These are phyloP conservation scores for Aspergillus ostianus DNA, from an alignment of 495 filamentous ascomycete species.

Conservation along the genomic window DNA sequence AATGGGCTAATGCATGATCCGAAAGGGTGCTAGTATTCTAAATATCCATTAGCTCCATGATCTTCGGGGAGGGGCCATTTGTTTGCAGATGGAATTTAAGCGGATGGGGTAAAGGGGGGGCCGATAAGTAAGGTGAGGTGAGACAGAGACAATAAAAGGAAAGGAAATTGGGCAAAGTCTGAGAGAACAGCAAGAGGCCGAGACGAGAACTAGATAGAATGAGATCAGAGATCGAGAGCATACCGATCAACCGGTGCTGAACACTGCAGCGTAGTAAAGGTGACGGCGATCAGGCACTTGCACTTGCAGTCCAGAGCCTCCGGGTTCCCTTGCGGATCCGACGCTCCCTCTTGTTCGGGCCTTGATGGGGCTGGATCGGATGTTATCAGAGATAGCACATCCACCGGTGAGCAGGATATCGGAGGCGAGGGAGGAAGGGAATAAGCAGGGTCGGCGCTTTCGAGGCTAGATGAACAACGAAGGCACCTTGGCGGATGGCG, in stretches of 20 bases:
- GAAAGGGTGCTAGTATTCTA: background rate
- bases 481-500: background rate
- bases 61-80: background rate
- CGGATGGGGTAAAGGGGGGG: slow-evolving; percentile 4
- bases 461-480: background rate
- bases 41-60: slow-evolving; percentile 2
- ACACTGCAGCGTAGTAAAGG: background rate
- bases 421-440: slow-evolving; percentile 3
- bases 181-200: background rate
- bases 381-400: slow-evolving; percentile 23
- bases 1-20: slow-evolving; percentile 20
- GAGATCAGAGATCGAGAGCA: background rate
- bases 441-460: background rate
- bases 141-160: background rate
- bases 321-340: background rate
- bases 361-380: slow-evolving; percentile 12
- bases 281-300: background rate
- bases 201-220: background rate
- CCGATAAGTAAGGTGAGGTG: too few relatives aligned
- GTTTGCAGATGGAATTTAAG: background rate
- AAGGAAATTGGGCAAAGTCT: background rate
- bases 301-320: background rate
- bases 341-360: background rate
- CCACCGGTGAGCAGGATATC: background rate
- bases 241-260: slow-evolving; percentile 4